Percentiles rank a stretch among this genome's conserved stretches.
Evolutionary conservation across 2,329 filamentous ascomycete species (phyloP).

Genomic region (Tolypocladium tropicale): DNA sequence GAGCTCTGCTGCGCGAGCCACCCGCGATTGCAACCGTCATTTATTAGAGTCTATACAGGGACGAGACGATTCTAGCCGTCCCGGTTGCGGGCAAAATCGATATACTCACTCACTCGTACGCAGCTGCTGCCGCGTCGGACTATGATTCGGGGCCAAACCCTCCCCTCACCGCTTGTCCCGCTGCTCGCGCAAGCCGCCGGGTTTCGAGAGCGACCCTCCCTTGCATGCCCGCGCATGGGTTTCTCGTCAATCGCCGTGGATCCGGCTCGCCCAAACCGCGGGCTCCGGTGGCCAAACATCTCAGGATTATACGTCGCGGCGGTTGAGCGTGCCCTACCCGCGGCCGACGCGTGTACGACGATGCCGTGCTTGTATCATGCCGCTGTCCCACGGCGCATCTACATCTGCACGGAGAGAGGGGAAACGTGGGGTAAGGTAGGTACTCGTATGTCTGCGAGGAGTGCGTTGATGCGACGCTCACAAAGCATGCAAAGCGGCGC

Average conservation of each 20-base stretch:
- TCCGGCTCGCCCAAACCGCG: neutral
- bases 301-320: neutral
- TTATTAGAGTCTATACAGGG: too few species aligned
- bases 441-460: neutral
- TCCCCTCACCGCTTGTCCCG: constrained; percentile 8
- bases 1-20: neutral
- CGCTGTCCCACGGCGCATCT: constrained; percentile 1
- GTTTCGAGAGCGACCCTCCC: constrained; percentile 5
- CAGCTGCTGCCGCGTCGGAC: too few species aligned
- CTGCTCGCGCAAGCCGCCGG: constrained; percentile 4
- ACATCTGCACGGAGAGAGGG: neutral
- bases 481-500: neutral
- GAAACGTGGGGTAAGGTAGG: constrained; percentile 1
- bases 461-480: neutral
- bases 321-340: neutral
- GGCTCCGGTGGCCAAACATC: neutral
- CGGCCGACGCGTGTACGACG: neutral
- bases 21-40: neutral
- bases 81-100: too few species aligned
- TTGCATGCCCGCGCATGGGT: constrained; percentile 9
- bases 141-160: neutral
- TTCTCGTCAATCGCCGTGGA: neutral
- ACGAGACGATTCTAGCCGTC: too few species aligned
- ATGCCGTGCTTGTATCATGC: neutral
- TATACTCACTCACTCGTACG: too few species aligned